Evolutionary conservation across 805 yeast genomes (phyloP).

Genomic region (Candida railenensis): DNA sequence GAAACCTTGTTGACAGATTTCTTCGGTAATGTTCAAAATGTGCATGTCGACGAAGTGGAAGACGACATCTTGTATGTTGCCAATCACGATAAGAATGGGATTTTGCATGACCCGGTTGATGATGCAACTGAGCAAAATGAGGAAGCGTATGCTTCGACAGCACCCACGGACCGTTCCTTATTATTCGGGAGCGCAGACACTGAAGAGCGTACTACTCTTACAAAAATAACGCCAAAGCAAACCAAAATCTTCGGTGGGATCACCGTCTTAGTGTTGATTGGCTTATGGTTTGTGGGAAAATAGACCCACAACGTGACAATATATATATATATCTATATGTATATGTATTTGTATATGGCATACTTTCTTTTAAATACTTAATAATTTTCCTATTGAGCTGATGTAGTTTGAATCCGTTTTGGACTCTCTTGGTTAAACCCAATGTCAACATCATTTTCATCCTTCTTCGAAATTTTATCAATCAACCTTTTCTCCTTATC

Average conservation of each 20-base stretch:
- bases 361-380: no score
- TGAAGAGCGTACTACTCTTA: conserved; percentile 5
- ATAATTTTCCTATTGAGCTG: background rate
- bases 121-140: background rate
- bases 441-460: background rate
- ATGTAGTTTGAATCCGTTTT: background rate
- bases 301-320: background rate
- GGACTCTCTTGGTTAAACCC: background rate
- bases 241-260: conserved; percentile 14
- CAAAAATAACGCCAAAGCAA: conserved; percentile 11
- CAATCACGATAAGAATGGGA: conserved; percentile 29
- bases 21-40: conserved; percentile 87
- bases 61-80: conserved; percentile 43
- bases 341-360: no score
- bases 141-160: background rate
- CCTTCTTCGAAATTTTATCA: conserved; percentile 3
- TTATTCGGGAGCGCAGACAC: conserved; percentile 4
- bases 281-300: conserved; percentile 21
- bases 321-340: background rate
- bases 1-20: conserved; percentile 86
- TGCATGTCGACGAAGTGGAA: conserved; percentile 59
- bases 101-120: conserved; percentile 3
- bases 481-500: conserved; percentile 9
- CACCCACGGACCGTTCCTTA: background rate
- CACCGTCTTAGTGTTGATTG: conserved; percentile 16